Percentiles rank a stretch among this genome's conserved stretches.
These are phyloP conservation scores for Mycosphaerella sp. DNA, from an alignment of 2,329 filamentous ascomycete genomes.

Conservation along the genomic window DNA sequence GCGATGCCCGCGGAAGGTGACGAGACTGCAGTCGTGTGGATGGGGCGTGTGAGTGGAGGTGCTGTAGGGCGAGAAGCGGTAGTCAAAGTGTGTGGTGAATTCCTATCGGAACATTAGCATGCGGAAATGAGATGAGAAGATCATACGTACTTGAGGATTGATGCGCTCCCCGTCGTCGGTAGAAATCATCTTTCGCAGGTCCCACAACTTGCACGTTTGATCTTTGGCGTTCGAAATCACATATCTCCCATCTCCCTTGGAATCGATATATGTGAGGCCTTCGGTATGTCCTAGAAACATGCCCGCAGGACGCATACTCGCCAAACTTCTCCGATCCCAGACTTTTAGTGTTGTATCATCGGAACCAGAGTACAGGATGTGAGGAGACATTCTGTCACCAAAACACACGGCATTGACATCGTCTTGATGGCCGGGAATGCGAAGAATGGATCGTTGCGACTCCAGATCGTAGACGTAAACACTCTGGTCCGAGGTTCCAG, in stretches of 20 bases:
- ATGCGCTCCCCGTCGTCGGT: conserved; percentile 56
- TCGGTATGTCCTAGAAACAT: conserved; percentile 61
- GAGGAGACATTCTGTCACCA: conserved; percentile 78
- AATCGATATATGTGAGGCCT: conserved; percentile 62
- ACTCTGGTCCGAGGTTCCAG: conserved; percentile 70
- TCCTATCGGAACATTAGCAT: conserved; percentile 29
- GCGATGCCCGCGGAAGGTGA: conserved; percentile 86
- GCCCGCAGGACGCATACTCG: conserved; percentile 55
- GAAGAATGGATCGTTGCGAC: conserved; percentile 64
- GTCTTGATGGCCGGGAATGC: conserved; percentile 69
- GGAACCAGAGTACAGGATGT: conserved; percentile 92
- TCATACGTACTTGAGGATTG: conserved; percentile 38
- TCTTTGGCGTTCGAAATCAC: conserved; percentile 93
- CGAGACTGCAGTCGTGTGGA: conserved; percentile 80
- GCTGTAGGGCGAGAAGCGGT: conserved; percentile 62
- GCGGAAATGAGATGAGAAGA: background rate
- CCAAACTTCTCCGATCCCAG: conserved; percentile 77
- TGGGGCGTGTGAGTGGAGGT: conserved; percentile 63
- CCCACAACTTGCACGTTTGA: conserved; percentile 97
- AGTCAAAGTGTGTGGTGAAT: conserved; percentile 64
- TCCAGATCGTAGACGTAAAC: conserved; percentile 94
- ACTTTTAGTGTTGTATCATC: conserved; percentile 93
- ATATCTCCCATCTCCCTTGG: conserved; percentile 83
- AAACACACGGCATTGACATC: conserved; percentile 98
- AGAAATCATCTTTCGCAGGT: conserved; percentile 80